Base-by-base conservation (phyloP, 2,329 filamentous ascomycete genomes). In the Apiospora pterosperma region DNA sequence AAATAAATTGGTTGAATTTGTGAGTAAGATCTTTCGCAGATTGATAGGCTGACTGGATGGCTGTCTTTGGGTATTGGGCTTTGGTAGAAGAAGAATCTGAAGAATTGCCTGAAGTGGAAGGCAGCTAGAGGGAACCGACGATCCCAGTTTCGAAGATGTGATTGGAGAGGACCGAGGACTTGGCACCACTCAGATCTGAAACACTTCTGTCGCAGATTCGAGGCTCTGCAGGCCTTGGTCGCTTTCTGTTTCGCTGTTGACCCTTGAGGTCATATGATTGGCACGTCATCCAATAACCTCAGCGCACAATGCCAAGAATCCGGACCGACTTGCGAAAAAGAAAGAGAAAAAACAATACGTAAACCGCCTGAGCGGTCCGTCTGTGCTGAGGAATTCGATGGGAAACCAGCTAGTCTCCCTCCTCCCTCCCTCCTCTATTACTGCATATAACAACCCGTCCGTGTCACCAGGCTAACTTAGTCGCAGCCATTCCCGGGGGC, bases 131-230 rank as follows among this genome's bases (percentile, higher is more conserved):
- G 44, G 44, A 52, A 31, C 44, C 14, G 44, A 25, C 14, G 44
- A 52, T 52, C 44, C 44, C 25, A 31, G 44, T 52, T 52, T 52
- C 44, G 44, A 52, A 52, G 25, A 31, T 19, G 25, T 52, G 25
- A 52, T 52, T 52, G 44, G 44, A 25, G 25, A 31, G 28, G 44
- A 8, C 25, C 25, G 25, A 52, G 19, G 25, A 19, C 44, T 52
- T 52, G 44, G 44, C 44, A 39, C 44, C 44, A n/a, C n/a, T n/a
- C n/a, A n/a, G 44, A 52, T 52, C 44, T 52, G 44, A 52, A 52
- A 52, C 44, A 52, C 44, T 31, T 11, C 25, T 52, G 44, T 52
- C 44, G 44, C 44, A 52, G 31, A 31, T 16, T 52, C 25, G 44
- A 31, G 44, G 44, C 44, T 52, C 44, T 52, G 44, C 44, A 25